phyloP scores from a whole-genome alignment of 1,284 basidiomycete genomes.

The Testicularia cyperi region DNA sequence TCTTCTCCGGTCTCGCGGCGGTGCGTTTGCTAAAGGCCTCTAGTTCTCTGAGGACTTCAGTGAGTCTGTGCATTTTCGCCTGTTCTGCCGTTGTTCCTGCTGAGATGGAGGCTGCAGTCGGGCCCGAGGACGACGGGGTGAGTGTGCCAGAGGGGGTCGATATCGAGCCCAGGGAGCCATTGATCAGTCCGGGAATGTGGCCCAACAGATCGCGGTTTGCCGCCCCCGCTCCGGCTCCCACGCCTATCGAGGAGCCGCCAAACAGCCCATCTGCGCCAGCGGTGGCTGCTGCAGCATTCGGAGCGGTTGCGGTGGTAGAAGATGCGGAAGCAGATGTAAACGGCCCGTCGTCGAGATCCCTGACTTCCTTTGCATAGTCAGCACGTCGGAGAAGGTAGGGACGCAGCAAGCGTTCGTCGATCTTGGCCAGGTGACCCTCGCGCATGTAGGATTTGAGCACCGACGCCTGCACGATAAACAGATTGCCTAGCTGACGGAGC shows the following conservation, averaged over 20 bases:
- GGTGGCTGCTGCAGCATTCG: conserved; percentile 2
- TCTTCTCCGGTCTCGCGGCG: too few relatives aligned
- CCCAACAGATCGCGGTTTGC: conserved; percentile 30
- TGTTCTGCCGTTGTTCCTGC: conserved; percentile 9
- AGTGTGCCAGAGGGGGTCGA: too few relatives aligned
- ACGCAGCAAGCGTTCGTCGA: conserved; percentile 80
- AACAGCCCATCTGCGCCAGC: not conserved
- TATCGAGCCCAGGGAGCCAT: conserved; percentile 4
- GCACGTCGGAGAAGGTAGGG: conserved; percentile 88
- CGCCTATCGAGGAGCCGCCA: not conserved
- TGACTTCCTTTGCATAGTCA: conserved; percentile 67
- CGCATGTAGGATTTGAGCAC: conserved; percentile 59
- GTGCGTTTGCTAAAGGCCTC: too few relatives aligned
- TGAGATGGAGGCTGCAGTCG: too few relatives aligned
- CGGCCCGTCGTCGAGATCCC: conserved; percentile 40
- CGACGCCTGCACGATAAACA: conserved; percentile 67
- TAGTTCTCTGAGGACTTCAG: conserved; percentile 24
- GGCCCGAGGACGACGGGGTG: too few relatives aligned
- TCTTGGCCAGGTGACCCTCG: conserved; percentile 67
- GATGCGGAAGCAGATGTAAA: conserved; percentile 7
- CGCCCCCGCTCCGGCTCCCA: too few relatives aligned
- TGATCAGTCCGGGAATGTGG: conserved; percentile 22
- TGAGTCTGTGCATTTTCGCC: conserved; percentile 18
- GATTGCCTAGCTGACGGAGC: conserved; percentile 92
- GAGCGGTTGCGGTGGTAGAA: conserved; percentile 5